Base-by-base conservation (phyloP, 2,329 filamentous ascomycete species). In the Venturia aucupariae region DNA sequence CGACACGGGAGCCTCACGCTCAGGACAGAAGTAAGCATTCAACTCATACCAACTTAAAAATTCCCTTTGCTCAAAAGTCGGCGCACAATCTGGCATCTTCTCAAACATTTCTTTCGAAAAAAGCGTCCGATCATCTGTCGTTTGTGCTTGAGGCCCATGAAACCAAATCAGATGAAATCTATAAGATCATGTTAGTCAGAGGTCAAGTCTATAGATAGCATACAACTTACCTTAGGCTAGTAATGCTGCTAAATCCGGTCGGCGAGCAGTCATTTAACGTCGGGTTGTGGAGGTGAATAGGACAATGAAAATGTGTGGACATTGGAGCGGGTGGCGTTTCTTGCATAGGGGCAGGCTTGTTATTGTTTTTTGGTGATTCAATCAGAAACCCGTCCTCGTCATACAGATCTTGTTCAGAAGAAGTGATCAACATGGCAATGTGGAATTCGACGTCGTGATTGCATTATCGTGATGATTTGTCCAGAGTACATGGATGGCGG, bases 41-140 rank as follows among this genome's bases (percentile, higher is more conserved):
- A 57, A 57, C 8, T 57, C 27, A 35, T 57, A 57, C 51, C 51
- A 57, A 19, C 27, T 32, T 30, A 57, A 35, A 22, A 32, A 35
- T 30, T 32, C 27, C 51, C 19, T 19, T 8, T 35, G 51, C 19
- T 35, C 51, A 17, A 35, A 32, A 35, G 51, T 57, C 30, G 30
- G 30, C 30, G 30, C 30, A 35, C 51, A 32, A n/a, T 57, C 51
- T 22, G 51, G 51, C 51, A 57, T 57, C 15, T 38, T 57, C 30
- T 57, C 51, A n/a, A 57, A 57, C 27, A 57, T 57, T 35, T 57
- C 27, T 11, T 57, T 27, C 17, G 51, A 57, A 35, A 57, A 57
- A 2, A 57, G 30, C 3, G 51, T 57, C 11, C 51, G 27, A n/a
- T n/a, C n/a, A 19, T 57, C 51, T 17, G 30, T 35, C 1, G 15